phyloP scores from a whole-genome alignment of 345 rosid species.

The Salix exigua region DNA sequence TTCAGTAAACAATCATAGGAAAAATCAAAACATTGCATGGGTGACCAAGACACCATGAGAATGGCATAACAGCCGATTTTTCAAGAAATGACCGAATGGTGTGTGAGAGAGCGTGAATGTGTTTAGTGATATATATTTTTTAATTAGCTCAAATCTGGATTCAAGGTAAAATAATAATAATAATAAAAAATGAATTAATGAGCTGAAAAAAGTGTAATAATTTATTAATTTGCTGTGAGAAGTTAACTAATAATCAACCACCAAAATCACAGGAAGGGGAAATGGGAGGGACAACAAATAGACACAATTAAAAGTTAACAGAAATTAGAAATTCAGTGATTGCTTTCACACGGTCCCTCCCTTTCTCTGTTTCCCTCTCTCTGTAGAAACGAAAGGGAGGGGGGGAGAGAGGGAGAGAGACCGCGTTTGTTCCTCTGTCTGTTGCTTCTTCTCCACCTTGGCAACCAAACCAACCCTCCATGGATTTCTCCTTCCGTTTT shows the following conservation, averaged over 20 bases:
- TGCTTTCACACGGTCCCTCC: neutral
- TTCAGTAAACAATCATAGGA: neutral
- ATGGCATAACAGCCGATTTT: neutral
- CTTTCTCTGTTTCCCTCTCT: neutral
- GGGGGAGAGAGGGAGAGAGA: neutral
- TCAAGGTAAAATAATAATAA: neutral
- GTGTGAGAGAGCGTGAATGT: too few species aligned
- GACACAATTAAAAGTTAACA: neutral
- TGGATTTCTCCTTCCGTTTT: neutral
- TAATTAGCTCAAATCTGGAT: neutral
- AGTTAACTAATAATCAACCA: neutral
- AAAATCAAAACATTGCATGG: neutral
- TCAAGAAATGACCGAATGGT: neutral
- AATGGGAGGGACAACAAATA: neutral
- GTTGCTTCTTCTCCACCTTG: neutral
- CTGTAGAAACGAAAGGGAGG: neutral
- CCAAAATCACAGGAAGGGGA: neutral
- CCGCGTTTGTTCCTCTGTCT: neutral
- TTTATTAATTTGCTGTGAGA: neutral
- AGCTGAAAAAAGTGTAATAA: neutral
- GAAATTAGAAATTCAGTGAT: neutral
- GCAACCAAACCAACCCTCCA: neutral
- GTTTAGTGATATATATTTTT: neutral
- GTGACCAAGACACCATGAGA: neutral
- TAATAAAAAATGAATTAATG: neutral